A percentile compares a stretch with the other conserved stretches of the same genome.
Conservation (phyloP, 2,329 filamentous ascomycete species). For the Phialophora chinensis region DNA sequence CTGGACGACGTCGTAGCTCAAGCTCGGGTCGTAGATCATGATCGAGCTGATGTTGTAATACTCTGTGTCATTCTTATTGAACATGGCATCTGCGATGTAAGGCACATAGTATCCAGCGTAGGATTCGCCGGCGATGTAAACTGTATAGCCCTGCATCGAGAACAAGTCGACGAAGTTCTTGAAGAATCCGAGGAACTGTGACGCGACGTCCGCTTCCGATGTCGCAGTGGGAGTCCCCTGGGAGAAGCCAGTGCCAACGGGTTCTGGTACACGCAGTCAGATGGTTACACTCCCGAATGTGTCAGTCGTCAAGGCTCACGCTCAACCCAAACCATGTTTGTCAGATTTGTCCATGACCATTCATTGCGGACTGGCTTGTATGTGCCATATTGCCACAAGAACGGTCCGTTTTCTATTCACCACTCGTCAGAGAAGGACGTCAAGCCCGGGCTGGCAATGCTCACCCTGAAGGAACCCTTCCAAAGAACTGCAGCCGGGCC, state of each 20-base stretch:
- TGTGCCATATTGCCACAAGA: conserved; percentile 44
- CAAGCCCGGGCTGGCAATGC: conserved; percentile 46
- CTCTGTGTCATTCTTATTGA: conserved; percentile 68
- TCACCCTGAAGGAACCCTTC: conserved; percentile 56
- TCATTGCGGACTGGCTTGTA: conserved; percentile 42
- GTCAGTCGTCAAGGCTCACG: conserved; percentile 42
- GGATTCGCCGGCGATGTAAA: conserved; percentile 68
- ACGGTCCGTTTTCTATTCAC: conserved; percentile 44
- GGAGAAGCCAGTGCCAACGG: conserved; percentile 70
- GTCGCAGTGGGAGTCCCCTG: conserved; percentile 68
- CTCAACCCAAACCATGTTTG: conserved; percentile 78
- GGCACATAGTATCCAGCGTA: conserved; percentile 68
- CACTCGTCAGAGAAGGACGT: background rate
- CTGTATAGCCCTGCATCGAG: conserved; percentile 67
- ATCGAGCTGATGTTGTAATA: conserved; percentile 73
- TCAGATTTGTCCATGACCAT: conserved; percentile 76
- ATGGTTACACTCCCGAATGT: background rate
- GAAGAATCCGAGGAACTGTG: conserved; percentile 79
- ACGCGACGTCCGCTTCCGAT: conserved; percentile 70
- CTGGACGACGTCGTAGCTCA: conserved; percentile 60
- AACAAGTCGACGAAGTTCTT: conserved; percentile 78
- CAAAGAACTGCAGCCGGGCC: conserved; percentile 94
- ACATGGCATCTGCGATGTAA: conserved; percentile 75
- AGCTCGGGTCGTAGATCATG: conserved; percentile 74
- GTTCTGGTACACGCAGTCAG: conserved; percentile 32